Conservation (phyloP, 106 monocot genomes). For the Dendrobium huoshanense region DNA sequence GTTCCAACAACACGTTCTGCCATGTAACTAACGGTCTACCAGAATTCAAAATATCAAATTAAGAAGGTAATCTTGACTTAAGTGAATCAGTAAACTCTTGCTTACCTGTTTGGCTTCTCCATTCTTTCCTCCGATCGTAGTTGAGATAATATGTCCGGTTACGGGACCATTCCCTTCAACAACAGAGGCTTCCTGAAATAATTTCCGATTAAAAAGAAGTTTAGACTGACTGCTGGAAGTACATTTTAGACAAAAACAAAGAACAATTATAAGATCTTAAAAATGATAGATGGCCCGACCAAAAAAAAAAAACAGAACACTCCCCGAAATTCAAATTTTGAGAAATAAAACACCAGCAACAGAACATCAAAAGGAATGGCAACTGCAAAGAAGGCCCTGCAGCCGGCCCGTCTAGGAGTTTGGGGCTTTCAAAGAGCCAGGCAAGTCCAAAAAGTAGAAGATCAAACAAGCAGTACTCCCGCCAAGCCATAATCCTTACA, state of each 20-base stretch:
- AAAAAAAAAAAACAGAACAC: neutral
- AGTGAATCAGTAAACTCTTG: constrained; percentile 8
- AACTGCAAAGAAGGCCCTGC: neutral
- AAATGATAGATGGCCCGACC: neutral
- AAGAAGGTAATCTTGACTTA: neutral
- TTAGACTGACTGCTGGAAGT: neutral
- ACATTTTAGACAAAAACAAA: no score
- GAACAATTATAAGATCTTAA: neutral
- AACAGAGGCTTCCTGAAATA: constrained; percentile 14
- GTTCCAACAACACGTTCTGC: constrained; percentile 92
- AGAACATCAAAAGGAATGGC: neutral
- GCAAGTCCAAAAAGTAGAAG: neutral
- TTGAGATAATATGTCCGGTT: constrained; percentile 82
- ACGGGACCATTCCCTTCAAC: constrained; percentile 55
- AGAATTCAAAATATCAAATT: neutral
- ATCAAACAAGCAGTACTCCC: neutral
- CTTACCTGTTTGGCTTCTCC: constrained; percentile 70
- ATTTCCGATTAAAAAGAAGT: neutral
- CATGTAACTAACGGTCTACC: constrained; percentile 92
- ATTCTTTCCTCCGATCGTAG: constrained; percentile 80
- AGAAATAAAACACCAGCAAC: no score
- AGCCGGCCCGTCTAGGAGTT: neutral
- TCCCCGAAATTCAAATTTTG: neutral
- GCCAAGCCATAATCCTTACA: neutral
- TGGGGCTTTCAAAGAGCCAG: neutral